Percentiles rank a stretch among this genome's conserved stretches.
These are phyloP conservation scores for Colletotrichum filicis DNA, from an alignment of 2,329 filamentous ascomycete species.

Conservation along the genomic window DNA sequence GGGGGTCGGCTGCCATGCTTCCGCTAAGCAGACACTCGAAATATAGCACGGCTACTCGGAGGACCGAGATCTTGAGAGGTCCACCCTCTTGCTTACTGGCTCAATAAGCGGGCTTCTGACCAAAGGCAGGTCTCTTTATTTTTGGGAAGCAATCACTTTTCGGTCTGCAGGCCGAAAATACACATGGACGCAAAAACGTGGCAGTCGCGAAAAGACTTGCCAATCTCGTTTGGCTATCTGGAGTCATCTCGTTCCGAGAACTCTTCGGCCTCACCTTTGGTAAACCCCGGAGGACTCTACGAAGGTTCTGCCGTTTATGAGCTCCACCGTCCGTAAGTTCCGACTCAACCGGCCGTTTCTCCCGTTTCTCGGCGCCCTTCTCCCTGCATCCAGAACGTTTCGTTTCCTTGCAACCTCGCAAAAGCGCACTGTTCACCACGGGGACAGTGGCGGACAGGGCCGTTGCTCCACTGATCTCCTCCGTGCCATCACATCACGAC, in stretches of 20 bases:
- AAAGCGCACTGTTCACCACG: constrained; percentile 15
- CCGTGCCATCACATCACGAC: constrained; percentile 11
- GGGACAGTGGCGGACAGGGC: not conserved
- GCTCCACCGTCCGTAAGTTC: not conserved
- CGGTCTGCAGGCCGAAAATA: not conserved
- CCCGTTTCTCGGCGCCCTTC: constrained; percentile 5
- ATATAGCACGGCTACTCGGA: constrained; percentile 29
- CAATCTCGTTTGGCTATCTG: not conserved
- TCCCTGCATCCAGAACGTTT: constrained; percentile 26
- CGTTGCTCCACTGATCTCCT: constrained; percentile 18
- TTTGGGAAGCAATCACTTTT: not conserved
- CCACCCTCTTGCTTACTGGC: constrained; percentile 24
- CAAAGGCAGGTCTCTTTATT: constrained; percentile 17
- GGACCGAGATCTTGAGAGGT: constrained; percentile 7
- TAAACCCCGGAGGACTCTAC: not conserved
- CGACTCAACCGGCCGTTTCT: constrained; percentile 2
- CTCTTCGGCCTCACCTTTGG: not conserved
- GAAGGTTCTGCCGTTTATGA: not conserved
- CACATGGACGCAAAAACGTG: not conserved
- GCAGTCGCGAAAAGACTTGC: not conserved
- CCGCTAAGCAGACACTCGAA: constrained; percentile 11
- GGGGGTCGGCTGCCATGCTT: constrained; percentile 23
- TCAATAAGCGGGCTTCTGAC: constrained; percentile 28
- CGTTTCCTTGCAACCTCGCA: constrained; percentile 20
- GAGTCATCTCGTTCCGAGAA: not conserved